Evolutionary conservation across 345 rosid genomes (phyloP).

Genomic region (Dipteronia sinensis): DNA sequence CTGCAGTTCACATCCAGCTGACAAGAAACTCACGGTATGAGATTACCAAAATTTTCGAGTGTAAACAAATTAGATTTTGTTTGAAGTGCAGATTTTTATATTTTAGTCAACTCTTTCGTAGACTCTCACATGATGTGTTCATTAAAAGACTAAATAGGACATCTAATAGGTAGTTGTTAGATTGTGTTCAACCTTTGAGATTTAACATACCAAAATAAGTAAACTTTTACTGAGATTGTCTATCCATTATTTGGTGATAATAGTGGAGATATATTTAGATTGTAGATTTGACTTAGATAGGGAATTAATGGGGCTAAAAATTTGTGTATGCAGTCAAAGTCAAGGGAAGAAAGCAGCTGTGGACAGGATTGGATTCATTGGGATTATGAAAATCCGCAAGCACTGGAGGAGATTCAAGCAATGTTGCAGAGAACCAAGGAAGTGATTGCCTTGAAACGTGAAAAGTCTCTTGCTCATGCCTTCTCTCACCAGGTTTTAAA

Average conservation of each 20-base stretch:
- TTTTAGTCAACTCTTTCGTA: not conserved
- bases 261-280: too few relatives aligned
- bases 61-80: too few relatives aligned
- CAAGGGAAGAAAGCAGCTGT: constrained; percentile 37
- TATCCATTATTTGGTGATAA: too few relatives aligned
- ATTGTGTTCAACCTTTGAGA: constrained; percentile 25
- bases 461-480: constrained; percentile 50
- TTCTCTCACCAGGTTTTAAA: constrained; percentile 59
- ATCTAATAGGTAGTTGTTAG: too few relatives aligned
- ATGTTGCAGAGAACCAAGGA: constrained; percentile 35
- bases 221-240: too few relatives aligned
- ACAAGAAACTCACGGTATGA: constrained; percentile 27
- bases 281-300: too few relatives aligned
- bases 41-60: too few relatives aligned
- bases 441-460: constrained; percentile 38
- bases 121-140: too few relatives aligned
- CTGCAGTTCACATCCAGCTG: constrained; percentile 30
- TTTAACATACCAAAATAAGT: too few relatives aligned
- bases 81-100: too few relatives aligned
- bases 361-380: constrained; percentile 39
- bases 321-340: constrained; percentile 29
- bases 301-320: not conserved
- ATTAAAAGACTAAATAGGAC: too few relatives aligned
- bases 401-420: not conserved
- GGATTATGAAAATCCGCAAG: constrained; percentile 28